Conservation (phyloP, 176 grass and related monocot genomes). For the Thalia dealbata region DNA sequence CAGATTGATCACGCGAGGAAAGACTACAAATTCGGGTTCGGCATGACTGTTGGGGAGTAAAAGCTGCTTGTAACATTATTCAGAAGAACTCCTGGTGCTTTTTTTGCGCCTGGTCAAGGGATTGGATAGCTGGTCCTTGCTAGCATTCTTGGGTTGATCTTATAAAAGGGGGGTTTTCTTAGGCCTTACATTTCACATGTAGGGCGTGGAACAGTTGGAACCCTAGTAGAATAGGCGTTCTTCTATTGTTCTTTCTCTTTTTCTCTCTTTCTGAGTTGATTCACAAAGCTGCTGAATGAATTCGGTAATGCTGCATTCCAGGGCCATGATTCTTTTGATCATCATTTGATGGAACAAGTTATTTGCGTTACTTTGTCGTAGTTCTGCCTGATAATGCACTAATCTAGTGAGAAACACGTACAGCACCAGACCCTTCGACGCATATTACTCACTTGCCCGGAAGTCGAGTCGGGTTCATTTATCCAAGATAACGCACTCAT, state of each 20-base stretch:
- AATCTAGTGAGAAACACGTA: too few relatives aligned
- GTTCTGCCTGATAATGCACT: background rate
- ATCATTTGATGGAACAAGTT: slow-evolving; percentile 57
- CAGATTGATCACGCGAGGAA: slow-evolving; percentile 97
- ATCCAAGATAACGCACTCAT: too few relatives aligned
- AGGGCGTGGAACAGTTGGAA: background rate
- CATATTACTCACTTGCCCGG: too few relatives aligned
- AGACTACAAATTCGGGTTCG: slow-evolving; percentile 98
- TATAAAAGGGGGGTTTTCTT: background rate
- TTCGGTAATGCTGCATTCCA: slow-evolving; percentile 29
- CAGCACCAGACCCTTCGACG: too few relatives aligned
- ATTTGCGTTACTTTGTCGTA: slow-evolving; percentile 20
- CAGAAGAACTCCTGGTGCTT: slow-evolving; percentile 17
- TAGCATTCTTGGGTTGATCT: slow-evolving; percentile 11
- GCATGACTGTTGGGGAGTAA: slow-evolving; percentile 91
- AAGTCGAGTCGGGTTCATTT: too few relatives aligned
- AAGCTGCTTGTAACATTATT: slow-evolving; percentile 16
- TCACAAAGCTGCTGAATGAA: background rate
- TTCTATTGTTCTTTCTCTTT: background rate
- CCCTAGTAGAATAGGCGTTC: background rate
- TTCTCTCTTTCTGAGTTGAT: background rate
- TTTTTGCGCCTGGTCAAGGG: slow-evolving; percentile 10
- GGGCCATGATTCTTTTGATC: slow-evolving; percentile 58
- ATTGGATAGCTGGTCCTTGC: background rate
- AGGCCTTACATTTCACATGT: background rate